Base-by-base conservation (phyloP, 2,329 filamentous ascomycete genomes). In the Clonostachys rhizophaga region DNA sequence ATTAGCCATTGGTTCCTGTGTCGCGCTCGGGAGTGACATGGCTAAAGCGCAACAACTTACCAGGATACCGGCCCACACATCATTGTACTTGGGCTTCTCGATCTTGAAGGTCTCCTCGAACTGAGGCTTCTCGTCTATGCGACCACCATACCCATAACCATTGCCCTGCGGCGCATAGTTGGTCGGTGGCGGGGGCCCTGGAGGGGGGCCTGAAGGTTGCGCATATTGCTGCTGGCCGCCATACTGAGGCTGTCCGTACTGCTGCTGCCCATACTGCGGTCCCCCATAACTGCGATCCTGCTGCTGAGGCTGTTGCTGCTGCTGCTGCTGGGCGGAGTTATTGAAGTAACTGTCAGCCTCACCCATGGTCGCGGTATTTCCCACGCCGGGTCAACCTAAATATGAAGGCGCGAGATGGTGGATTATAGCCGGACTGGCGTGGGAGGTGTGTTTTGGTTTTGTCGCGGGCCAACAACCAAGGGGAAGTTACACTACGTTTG, bases 21-120 rank as follows among this genome's bases (percentile, higher is more conserved):
- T 49, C 30, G 30, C 24, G 24, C 24, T 30, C 9, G 9, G 9
- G 24, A 24, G 13, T 5, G 34, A 30, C 16, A 17, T 13, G 11
- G 13, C 34, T 6, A 44, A 11, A 24, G 24, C 24, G 24, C 24
- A 30, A 30, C 16, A 30, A 64, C 75, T 14, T 64, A 87, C 84
- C 60, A 96, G 70, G 39, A 95, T 70, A 5, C 87, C 91, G 5
- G 91, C 91, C 92, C 91, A 96, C 24, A 88, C 62, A 63, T 97
- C 92, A 59, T 96, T 89, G 69, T 79, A 96, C 65, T 92, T 95
- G n/a, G 90, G 90, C 53, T 74, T 84, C 45, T 89, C 80, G 45
- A 96, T 67, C 66, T 86, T 86, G 74, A 97, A 96, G 2, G 84
- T 81, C 59, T 96, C 79, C 17, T 92, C 83, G 61, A 95, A 96